Percentiles rank a stretch among this genome's conserved stretches.
Evolutionary conservation across 2,329 filamentous ascomycete species (phyloP).

Genomic region (Hirsutella rhossiliensis): DNA sequence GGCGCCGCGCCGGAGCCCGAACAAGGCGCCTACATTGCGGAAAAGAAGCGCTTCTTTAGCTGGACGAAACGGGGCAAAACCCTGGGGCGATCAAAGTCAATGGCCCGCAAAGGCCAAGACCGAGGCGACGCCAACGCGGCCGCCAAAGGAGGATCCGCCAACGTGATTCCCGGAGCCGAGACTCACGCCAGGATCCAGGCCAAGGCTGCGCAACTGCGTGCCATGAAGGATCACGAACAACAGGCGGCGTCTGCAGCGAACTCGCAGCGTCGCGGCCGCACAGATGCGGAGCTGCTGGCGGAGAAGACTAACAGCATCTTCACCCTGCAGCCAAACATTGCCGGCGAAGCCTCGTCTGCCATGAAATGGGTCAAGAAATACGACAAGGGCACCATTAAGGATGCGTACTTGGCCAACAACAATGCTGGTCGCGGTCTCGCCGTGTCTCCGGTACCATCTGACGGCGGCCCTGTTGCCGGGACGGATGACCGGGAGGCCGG

Average conservation of each 20-base stretch:
- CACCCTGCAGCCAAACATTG: conserved; percentile 73
- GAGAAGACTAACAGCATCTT: conserved; percentile 82
- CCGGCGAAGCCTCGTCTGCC: conserved; percentile 79
- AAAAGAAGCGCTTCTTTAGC: conserved; percentile 91
- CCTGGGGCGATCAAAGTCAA: conserved; percentile 57
- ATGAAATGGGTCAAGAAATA: conserved; percentile 97
- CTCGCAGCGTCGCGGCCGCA: conserved; percentile 38
- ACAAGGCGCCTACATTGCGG: conserved; percentile 78
- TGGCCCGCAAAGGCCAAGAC: conserved; percentile 46
- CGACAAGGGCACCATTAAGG: conserved; percentile 76
- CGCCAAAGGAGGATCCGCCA: conserved; percentile 44
- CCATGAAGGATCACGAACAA: conserved; percentile 50
- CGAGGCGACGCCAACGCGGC: conserved; percentile 30
- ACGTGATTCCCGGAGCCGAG: conserved; percentile 75
- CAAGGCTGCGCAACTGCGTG: conserved; percentile 74
- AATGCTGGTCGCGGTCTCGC: conserved; percentile 55
- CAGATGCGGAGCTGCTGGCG: conserved; percentile 42
- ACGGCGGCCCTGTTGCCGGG: conserved; percentile 4
- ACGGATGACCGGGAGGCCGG: conserved; percentile 2
- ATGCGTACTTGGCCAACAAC: conserved; percentile 70
- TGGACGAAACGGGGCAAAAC: conserved; percentile 61
- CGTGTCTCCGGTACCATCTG: conserved; percentile 21
- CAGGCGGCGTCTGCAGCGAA: conserved; percentile 25
- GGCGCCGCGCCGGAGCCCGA: conserved; percentile 78
- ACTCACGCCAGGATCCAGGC: conserved; percentile 90